These are phyloP conservation scores for Phycomyces nitens DNA, from an alignment of 192 early-diverging fungal genomes.

Conservation along the genomic window DNA sequence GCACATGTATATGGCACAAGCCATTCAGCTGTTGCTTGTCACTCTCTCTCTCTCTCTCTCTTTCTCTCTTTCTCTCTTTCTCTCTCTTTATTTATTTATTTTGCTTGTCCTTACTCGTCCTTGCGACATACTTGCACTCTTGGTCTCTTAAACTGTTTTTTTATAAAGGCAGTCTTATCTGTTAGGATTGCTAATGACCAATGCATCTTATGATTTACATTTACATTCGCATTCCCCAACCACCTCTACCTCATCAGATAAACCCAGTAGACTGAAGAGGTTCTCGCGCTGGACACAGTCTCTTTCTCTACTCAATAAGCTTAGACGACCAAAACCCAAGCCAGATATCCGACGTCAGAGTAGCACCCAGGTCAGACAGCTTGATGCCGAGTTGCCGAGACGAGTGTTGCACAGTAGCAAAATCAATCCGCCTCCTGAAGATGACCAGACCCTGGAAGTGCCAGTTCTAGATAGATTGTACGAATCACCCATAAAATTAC, in stretches of 20 bases:
- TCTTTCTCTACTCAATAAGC: neutral
- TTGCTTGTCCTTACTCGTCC: neutral
- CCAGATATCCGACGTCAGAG: neutral
- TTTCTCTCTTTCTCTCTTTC: neutral
- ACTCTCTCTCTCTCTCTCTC: neutral
- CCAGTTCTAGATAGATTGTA: too few species aligned
- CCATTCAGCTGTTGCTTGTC: neutral
- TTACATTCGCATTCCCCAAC: neutral
- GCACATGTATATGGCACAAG: neutral
- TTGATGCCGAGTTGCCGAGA: too few species aligned
- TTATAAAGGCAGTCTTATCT: neutral
- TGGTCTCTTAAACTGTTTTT: neutral
- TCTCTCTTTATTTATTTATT: slow-evolving; percentile 13
- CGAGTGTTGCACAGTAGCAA: too few species aligned
- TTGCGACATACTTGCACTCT: too few species aligned
- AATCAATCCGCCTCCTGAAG: too few species aligned
- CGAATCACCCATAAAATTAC: neutral
- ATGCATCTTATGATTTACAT: neutral
- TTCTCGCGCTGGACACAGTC: slow-evolving; percentile 1
- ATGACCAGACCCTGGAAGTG: too few species aligned
- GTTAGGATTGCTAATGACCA: neutral
- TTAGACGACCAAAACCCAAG: neutral
- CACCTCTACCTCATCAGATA: neutral
- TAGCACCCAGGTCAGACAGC: neutral
- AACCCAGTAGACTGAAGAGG: neutral